These are phyloP conservation scores for Aeschynomene evenia DNA, from an alignment of 306 rosid genomes.

Conservation along the genomic window DNA sequence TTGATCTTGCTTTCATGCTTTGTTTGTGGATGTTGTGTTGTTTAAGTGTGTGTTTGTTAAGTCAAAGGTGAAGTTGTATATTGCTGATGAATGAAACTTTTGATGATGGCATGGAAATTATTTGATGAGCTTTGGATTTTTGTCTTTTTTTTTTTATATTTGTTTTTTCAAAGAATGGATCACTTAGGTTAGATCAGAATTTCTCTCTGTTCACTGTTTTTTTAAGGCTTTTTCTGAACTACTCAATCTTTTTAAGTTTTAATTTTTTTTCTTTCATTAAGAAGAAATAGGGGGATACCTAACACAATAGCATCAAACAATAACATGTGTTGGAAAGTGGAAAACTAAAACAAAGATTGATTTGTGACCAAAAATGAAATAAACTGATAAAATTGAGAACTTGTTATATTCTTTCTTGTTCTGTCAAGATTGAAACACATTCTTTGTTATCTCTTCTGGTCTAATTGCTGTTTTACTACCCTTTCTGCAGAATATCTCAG, in stretches of 20 bases:
- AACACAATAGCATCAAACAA: slow-evolving; percentile 20
- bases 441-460: slow-evolving; percentile 14
- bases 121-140: not conserved
- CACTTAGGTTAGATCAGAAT: no score
- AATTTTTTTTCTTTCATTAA: not conserved
- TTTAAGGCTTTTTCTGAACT: no score
- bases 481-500: slow-evolving; percentile 43
- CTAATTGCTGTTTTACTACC: slow-evolving; percentile 5
- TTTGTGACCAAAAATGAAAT: not conserved
- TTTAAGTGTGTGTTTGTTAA: not conserved
- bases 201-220: no score
- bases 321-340: slow-evolving; percentile 23
- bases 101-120: not conserved
- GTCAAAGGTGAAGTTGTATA: slow-evolving; percentile 8
- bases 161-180: not conserved
- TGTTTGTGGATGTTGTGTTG: not conserved
- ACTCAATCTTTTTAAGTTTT: no score
- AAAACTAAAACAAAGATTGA: not conserved
- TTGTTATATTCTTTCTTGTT: not conserved
- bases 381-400: slow-evolving; percentile 9
- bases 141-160: not conserved
- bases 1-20: slow-evolving; percentile 24
- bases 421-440: slow-evolving; percentile 4
- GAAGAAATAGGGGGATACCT: no score
- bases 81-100: slow-evolving; percentile 21